These are phyloP conservation scores for Bruguiera gymnorhiza DNA, from an alignment of 345 rosid species.

Conservation along the genomic window DNA sequence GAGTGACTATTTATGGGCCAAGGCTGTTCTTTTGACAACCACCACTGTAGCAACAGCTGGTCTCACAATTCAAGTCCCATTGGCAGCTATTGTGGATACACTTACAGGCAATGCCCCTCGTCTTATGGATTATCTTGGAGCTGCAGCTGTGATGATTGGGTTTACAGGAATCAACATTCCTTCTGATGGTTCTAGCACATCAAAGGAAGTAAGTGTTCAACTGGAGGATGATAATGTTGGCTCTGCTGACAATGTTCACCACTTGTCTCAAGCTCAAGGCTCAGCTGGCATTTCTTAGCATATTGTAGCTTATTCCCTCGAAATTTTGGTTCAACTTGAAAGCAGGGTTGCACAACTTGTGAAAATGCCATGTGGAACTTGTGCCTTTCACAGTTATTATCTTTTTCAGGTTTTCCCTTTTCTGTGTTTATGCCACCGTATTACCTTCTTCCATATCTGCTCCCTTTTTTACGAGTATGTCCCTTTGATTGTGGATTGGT, in stretches of 20 bases:
- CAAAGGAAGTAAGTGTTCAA: slow-evolving; percentile 41
- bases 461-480: too few relatives aligned
- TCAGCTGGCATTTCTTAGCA: too few relatives aligned
- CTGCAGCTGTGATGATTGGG: slow-evolving; percentile 80
- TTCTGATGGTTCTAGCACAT: slow-evolving; percentile 40
- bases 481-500: too few relatives aligned
- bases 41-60: slow-evolving; percentile 95
- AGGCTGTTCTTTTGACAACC: slow-evolving; percentile 85
- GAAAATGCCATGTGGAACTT: too few relatives aligned
- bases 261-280: too few relatives aligned
- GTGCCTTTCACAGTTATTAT: too few relatives aligned
- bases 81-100: slow-evolving; percentile 84
- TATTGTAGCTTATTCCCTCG: too few relatives aligned
- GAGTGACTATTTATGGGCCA: slow-evolving; percentile 94
- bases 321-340: too few relatives aligned
- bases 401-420: too few relatives aligned
- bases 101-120: slow-evolving; percentile 66
- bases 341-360: too few relatives aligned
- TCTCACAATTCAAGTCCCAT: slow-evolving; percentile 88
- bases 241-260: slow-evolving; percentile 18
- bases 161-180: slow-evolving; percentile 90
- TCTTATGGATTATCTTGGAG: slow-evolving; percentile 73
- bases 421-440: too few relatives aligned
- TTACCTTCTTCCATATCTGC: too few relatives aligned
- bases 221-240: slow-evolving; percentile 33